Evolutionary conservation across 176 grass and related monocot species (phyloP), one percentile per base, ranked within the genome.

Genomic region (Typha latifolia): DNA sequence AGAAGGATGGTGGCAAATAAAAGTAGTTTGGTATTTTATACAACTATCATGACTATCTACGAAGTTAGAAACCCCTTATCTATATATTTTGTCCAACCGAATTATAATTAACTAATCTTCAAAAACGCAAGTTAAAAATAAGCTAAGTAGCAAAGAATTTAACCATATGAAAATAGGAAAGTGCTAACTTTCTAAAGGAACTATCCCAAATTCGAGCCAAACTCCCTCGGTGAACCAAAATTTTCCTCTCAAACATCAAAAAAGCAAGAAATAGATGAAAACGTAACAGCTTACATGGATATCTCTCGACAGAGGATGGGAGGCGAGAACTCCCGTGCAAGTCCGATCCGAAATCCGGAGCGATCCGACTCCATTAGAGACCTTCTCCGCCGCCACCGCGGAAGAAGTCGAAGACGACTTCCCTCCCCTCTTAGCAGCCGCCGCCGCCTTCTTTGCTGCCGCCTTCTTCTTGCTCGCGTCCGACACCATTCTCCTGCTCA

Each of bases 381-480:
- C 67, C 70, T 89, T 85, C 0, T 84, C 73, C 22, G 57, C 68
- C 49, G 77, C 75, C 4, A 70, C 18, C 14, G 62, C 43, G 1
- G 68, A 3, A 1, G 76, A 16, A 0, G 66, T 1, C 0, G 79
- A 77, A 4, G 77, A 64, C 3, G 80, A 86, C 76, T 96, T 96
- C 66, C 77, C 92, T 16, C 92, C 92, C 50, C 92, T 88, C 87
- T 91, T 96, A 2, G 92, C 92, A 1, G 87, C 92, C 2, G 87
- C 85, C 48, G 82, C 85, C 0, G 85, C 85, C 77, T 92, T 97
- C 73, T 89, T 97, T 62, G 90, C 87, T n/a, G 93, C 88, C 0
- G 83, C 93, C 83, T 92, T 91, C 82, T 91, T 97, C 83, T 97
- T 97, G 88, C 88, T 91, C 32, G 88, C 88, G 24, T 97, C 93